Evolutionary conservation across 2,329 filamentous ascomycete species (phyloP).

Genomic region (Domatiomyces globalis): DNA sequence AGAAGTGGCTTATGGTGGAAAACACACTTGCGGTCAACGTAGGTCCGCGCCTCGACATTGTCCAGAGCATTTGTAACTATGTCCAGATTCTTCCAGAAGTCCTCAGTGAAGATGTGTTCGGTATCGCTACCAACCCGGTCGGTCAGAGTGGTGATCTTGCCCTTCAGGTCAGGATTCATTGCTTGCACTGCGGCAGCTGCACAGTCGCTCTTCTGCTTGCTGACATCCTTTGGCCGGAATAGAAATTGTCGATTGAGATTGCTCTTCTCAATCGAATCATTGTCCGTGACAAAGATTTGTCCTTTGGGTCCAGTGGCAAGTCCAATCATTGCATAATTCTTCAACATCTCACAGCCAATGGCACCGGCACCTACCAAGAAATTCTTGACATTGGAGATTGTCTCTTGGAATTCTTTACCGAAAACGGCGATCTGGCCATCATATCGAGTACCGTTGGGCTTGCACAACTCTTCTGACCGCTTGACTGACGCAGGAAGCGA

Average conservation of each 20-base stretch:
- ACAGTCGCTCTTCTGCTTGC: constrained; percentile 90
- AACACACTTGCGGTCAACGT: constrained; percentile 89
- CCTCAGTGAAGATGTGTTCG: constrained; percentile 84
- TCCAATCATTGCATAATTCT: constrained; percentile 99
- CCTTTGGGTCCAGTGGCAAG: constrained; percentile 77
- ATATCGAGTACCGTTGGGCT: constrained; percentile 71
- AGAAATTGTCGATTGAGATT: constrained; percentile 96
- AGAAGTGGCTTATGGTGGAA: constrained; percentile 96
- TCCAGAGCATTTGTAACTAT: constrained; percentile 94
- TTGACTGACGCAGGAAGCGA: constrained; percentile 63
- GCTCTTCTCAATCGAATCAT: constrained; percentile 98
- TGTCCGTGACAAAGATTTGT: constrained; percentile 85
- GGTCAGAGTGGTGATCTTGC: constrained; percentile 71
- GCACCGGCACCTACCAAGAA: constrained; percentile 94
- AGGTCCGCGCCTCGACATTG: constrained; percentile 92
- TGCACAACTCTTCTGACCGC: constrained; percentile 76
- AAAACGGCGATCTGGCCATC: constrained; percentile 97
- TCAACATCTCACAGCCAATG: constrained; percentile 97
- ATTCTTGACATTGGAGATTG: constrained; percentile 75
- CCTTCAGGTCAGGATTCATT: constrained; percentile 88
- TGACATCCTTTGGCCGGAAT: constrained; percentile 86
- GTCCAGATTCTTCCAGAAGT: constrained; percentile 76
- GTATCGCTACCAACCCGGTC: constrained; percentile 87
- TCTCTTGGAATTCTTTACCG: constrained; percentile 83
- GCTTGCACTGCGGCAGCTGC: constrained; percentile 76